Evolutionary conservation across 768 basidiomycete species (phyloP).

Genomic region (Pholiota molesta): DNA sequence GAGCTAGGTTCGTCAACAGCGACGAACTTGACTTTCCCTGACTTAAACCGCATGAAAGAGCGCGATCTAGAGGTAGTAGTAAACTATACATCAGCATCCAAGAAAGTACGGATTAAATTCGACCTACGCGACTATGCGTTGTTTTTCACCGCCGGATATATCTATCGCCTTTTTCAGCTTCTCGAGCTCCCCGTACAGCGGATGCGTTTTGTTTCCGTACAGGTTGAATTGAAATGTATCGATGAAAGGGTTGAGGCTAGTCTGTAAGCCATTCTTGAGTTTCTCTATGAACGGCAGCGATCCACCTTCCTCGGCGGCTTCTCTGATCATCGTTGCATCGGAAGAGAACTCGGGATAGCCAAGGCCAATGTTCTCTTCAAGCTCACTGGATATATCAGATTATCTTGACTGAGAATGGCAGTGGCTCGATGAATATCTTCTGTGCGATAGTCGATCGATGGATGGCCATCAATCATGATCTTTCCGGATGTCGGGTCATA

Average conservation of each 20-base stretch:
- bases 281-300: conserved; percentile 42
- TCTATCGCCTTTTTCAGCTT: conserved; percentile 29
- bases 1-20: conserved; percentile 64
- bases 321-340: conserved; percentile 26
- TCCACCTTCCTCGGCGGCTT: conserved; percentile 41
- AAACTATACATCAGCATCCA: conserved; percentile 3
- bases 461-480: conserved; percentile 45
- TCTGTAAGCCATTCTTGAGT: conserved; percentile 40
- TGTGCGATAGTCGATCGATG: conserved; percentile 38
- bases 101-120: not conserved
- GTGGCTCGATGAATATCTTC: conserved; percentile 46
- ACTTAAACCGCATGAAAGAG: conserved; percentile 45
- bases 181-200: conserved; percentile 27
- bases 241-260: conserved; percentile 36
- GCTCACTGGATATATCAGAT: conserved; percentile 49
- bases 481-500: conserved; percentile 49
- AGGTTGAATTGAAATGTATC: conserved; percentile 31
- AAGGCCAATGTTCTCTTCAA: conserved; percentile 43
- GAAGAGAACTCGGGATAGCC: conserved; percentile 25
- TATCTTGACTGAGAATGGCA: conserved; percentile 53
- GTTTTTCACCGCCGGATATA: conserved; percentile 50
- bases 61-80: conserved; percentile 36
- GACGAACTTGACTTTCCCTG: conserved; percentile 46
- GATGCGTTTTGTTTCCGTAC: conserved; percentile 31
- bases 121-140: conserved; percentile 45